These are phyloP conservation scores for Rosa rugosa DNA, from an alignment of 306 rosid species.

Conservation along the genomic window DNA sequence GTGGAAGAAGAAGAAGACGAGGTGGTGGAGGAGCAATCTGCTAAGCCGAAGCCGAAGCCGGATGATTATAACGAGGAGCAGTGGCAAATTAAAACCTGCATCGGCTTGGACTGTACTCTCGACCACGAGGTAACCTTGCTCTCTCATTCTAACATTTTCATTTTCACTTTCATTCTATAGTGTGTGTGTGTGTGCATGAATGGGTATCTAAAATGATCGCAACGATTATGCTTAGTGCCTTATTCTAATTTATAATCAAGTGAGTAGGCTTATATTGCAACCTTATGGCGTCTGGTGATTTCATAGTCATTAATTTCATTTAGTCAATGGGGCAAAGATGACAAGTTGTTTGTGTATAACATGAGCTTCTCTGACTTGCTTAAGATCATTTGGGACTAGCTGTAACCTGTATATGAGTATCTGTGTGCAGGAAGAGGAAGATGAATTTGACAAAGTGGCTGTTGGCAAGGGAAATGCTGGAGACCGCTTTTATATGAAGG, in stretches of 20 bases:
- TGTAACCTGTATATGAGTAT: not conserved
- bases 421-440: conserved; percentile 84
- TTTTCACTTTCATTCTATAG: not conserved
- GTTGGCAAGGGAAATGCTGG: conserved; percentile 55
- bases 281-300: not conserved
- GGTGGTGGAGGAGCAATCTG: conserved; percentile 9
- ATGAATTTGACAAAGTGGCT: conserved; percentile 82
- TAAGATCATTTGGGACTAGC: not conserved
- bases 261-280: not conserved
- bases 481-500: conserved; percentile 72
- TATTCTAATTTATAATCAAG: not conserved
- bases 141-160: not conserved
- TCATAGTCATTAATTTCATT: not conserved
- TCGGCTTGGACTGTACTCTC: conserved; percentile 82
- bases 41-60: conserved; percentile 35
- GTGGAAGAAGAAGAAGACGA: conserved; percentile 10
- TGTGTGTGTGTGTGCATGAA: too few species aligned
- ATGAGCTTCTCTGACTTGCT: not conserved
- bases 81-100: conserved; percentile 72
- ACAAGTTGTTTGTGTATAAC: too few species aligned
- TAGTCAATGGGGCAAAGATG: too few species aligned
- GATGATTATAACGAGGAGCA: conserved; percentile 74
- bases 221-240: not conserved
- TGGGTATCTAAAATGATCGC: not conserved
- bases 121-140: conserved; percentile 69